phyloP scores from a whole-genome alignment of 495 filamentous ascomycete genomes.

The Penicillium manginii region DNA sequence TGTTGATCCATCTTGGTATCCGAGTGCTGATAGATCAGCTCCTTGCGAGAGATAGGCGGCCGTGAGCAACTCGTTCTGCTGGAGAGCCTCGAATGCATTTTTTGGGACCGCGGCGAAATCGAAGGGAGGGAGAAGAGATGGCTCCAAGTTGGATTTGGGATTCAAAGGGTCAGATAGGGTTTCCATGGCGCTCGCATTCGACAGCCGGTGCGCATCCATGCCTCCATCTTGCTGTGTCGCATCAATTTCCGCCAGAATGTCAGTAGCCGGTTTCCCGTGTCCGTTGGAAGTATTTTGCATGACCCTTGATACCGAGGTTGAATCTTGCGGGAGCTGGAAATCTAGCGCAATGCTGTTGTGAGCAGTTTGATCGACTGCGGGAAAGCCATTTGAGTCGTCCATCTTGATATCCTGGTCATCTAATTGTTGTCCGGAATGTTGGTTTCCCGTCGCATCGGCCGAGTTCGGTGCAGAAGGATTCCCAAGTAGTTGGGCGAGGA shows the following conservation, averaged over 20 bases:
- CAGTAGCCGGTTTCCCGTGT: constrained; percentile 19
- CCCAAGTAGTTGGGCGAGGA: constrained; percentile 49
- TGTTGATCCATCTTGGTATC: constrained; percentile 41
- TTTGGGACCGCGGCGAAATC: constrained; percentile 40
- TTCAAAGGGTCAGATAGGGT: constrained; percentile 42
- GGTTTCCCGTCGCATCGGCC: constrained; percentile 6
- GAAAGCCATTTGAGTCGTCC: constrained; percentile 22
- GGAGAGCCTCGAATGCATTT: constrained; percentile 42
- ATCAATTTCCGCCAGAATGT: constrained; percentile 23
- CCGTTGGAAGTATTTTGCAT: constrained; percentile 27
- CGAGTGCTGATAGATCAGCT: constrained; percentile 44
- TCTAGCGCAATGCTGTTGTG: constrained; percentile 16
- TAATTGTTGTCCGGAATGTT: constrained; percentile 14
- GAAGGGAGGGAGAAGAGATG: constrained; percentile 45
- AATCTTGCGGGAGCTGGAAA: constrained; percentile 13
- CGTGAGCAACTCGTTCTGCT: constrained; percentile 47
- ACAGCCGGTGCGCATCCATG: constrained; percentile 9
- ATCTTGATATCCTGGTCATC: constrained; percentile 28
- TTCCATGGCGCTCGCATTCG: constrained; percentile 33
- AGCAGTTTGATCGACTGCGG: constrained; percentile 13
- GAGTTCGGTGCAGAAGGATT: constrained; percentile 29
- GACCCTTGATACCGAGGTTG: constrained; percentile 18
- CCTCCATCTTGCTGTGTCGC: constrained; percentile 14
- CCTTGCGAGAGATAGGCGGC: constrained; percentile 47
- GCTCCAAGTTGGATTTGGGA: constrained; percentile 37